Percentiles rank a stretch among this genome's conserved stretches.
Evolutionary conservation across 768 basidiomycete genomes (phyloP).

Genomic region (Tricholoma bakamatsutake): DNA sequence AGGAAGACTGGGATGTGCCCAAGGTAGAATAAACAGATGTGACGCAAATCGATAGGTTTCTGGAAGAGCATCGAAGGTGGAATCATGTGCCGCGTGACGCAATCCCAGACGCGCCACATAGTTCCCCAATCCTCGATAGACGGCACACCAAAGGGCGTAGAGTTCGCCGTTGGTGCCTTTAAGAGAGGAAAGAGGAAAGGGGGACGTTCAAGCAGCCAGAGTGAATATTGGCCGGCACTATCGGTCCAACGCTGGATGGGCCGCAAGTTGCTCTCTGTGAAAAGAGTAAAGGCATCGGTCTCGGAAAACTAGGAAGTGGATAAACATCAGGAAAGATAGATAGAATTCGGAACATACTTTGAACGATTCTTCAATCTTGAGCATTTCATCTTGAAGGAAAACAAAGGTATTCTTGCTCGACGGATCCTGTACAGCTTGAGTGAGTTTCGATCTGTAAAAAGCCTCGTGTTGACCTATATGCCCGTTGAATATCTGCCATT

Average conservation of each 20-base stretch:
- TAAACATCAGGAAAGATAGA: background rate
- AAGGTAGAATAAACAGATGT: slow-evolving; percentile 95
- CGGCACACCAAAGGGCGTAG: slow-evolving; percentile 62
- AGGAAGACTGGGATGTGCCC: slow-evolving; percentile 93
- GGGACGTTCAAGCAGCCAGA: slow-evolving; percentile 91
- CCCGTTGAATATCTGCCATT: background rate
- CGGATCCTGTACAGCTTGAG: slow-evolving; percentile 54
- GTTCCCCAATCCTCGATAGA: slow-evolving; percentile 71
- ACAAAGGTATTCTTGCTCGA: slow-evolving; percentile 33
- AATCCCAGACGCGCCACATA: slow-evolving; percentile 90
- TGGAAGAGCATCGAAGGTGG: slow-evolving; percentile 77
- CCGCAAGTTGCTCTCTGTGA: slow-evolving; percentile 70
- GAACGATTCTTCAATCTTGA: slow-evolving; percentile 83
- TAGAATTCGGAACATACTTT: slow-evolving; percentile 50
- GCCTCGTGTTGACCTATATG: slow-evolving; percentile 74
- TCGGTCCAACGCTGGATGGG: slow-evolving; percentile 87
- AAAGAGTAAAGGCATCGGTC: slow-evolving; percentile 60
- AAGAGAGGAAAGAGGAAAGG: slow-evolving; percentile 70
- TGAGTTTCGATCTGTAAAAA: slow-evolving; percentile 62
- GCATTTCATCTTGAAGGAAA: slow-evolving; percentile 66
- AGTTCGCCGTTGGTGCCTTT: slow-evolving; percentile 29
- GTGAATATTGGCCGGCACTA: slow-evolving; percentile 59
- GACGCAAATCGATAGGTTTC: slow-evolving; percentile 90
- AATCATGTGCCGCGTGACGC: slow-evolving; percentile 79
- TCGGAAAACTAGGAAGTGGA: slow-evolving; percentile 63